Conservation (phyloP, 1,139 yeast genomes). For the Pneumocystis murina region DNA sequence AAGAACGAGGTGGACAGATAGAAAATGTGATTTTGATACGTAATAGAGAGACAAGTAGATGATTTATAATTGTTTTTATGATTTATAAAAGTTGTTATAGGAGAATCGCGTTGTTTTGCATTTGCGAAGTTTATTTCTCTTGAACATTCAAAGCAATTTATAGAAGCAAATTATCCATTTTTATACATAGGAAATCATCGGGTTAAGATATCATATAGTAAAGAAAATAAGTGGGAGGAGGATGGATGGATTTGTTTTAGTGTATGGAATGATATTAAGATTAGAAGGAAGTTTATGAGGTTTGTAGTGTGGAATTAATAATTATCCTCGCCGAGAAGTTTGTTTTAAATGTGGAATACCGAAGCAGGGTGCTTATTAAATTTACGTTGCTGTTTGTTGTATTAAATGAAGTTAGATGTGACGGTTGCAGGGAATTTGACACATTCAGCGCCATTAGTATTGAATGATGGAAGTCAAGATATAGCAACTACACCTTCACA, state of each 20-base stretch:
- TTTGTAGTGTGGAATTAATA: not conserved
- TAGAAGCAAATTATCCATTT: not conserved
- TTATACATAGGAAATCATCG: not conserved
- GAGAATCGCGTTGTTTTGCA: not conserved
- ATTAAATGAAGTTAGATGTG: not conserved
- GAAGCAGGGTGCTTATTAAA: slow-evolving; percentile 3
- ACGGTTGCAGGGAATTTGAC: slow-evolving; percentile 1
- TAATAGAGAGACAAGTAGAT: not conserved
- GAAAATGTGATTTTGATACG: not conserved
- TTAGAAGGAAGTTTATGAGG: not conserved
- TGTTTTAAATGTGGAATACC: slow-evolving; percentile 11
- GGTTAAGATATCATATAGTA: not conserved
- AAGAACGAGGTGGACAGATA: not conserved
- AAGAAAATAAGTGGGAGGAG: not conserved
- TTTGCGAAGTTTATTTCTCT: not conserved
- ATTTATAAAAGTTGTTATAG: not conserved
- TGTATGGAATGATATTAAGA: not conserved
- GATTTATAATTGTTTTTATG: not conserved
- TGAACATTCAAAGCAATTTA: not conserved
- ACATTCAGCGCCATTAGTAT: slow-evolving; percentile 6
- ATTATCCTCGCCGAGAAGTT: slow-evolving; percentile 11
- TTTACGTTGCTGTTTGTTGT: not conserved
- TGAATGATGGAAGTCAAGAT: slow-evolving; percentile 6
- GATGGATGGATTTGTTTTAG: not conserved
- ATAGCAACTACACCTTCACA: slow-evolving; percentile 13